Base-by-base conservation (phyloP, 2,329 filamentous ascomycete species). In the Colletotrichum zoysiae region DNA sequence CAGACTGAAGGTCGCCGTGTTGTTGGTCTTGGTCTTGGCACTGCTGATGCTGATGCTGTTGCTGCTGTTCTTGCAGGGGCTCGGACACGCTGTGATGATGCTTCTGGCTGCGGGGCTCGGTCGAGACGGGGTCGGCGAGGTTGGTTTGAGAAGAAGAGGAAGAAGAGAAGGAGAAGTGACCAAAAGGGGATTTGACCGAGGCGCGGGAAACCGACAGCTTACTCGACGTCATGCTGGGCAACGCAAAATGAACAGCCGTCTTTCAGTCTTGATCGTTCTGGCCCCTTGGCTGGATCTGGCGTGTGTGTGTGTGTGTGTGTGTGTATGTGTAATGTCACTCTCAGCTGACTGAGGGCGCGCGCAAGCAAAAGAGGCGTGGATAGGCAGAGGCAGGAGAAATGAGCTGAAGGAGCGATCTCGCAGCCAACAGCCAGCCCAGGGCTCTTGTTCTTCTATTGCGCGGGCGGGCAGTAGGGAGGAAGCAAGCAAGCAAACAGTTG, bases 181-280 rank as follows among this genome's bases (percentile, higher is more conserved):
- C 80, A 75, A 80, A 78, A 75, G 80, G 78, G 74, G 84, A 77
- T 65, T 80, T 76, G 46, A 71, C 57, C 70, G 79, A 78, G 65
- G 80, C 79, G 78, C 81, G 78, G 76, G 81, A 74, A 57, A 70
- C 67, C 62, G 73, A 73, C 56, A 74, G 84, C 82, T 84, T 85
- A 82, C 81, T 82, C 77, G 83, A 84, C 78, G 83, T 81, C 83
- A 85, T 85, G 76, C 76, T 81, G 80, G 80, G 80, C 77, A 78
- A 78, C 67, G 79, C 77, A 78, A 78, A 64, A 73, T 56, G 20
- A 61, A 56, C n/a, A 60, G 57, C 46, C 66, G 70, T 70, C 67
- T 73, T 71, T 64, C 59, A 58, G 69, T 69, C 69, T 64, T 51
- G 65, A 59, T 56, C 44, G 59, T 59, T 71, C 65, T 71, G 58